phyloP scores from a whole-genome alignment of 306 rosid genomes.

The Styphnolobium japonicum region DNA sequence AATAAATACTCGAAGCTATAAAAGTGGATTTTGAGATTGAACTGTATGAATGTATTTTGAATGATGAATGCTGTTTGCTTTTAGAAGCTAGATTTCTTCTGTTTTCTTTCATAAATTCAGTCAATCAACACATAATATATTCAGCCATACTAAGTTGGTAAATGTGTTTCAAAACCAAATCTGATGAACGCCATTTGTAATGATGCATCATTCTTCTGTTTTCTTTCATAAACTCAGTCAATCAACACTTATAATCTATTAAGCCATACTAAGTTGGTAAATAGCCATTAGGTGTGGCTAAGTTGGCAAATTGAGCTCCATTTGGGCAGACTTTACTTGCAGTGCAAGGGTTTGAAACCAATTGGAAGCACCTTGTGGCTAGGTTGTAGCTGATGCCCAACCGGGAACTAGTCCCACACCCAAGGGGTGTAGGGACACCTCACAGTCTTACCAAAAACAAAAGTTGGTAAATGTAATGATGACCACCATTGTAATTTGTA shows the following conservation, averaged over 20 bases:
- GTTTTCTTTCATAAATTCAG: conserved; percentile 2
- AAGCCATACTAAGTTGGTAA: background rate
- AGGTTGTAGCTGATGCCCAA: no score
- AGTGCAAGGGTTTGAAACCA: no score
- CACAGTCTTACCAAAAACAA: no score
- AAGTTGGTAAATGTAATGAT: no score
- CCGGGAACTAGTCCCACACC: no score
- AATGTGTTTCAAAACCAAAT: background rate
- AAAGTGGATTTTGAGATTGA: background rate
- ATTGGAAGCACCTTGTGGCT: no score
- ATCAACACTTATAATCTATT: background rate
- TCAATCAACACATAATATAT: background rate
- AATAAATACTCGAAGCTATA: background rate
- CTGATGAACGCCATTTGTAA: background rate
- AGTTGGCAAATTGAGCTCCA: no score
- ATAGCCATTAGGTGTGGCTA: no score
- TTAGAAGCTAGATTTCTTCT: background rate
- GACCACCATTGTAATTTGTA: no score
- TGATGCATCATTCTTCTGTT: background rate
- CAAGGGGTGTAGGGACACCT: no score
- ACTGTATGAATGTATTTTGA: background rate
- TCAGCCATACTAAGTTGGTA: background rate
- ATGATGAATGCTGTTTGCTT: background rate
- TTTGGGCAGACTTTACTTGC: no score
- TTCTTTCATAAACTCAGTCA: background rate